phyloP scores from a whole-genome alignment of 345 rosid genomes.

The Eucalyptus fibrosa region DNA sequence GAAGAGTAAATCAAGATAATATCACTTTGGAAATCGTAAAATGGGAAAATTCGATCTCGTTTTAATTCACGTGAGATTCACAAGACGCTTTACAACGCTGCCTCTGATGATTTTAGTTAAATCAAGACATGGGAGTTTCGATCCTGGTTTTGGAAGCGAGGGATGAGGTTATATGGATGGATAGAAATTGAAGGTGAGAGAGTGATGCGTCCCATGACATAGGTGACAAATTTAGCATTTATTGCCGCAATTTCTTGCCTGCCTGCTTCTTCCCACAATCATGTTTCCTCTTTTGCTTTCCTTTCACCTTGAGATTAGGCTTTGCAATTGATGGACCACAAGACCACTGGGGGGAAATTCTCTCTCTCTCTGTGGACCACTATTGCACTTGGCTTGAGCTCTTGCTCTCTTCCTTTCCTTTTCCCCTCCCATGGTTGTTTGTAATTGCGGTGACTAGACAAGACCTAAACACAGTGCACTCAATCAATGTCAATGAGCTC shows the following conservation, averaged over 20 bases:
- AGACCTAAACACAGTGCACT: not conserved
- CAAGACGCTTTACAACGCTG: not conserved
- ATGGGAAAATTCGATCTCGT: not conserved
- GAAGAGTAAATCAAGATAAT: fast-evolving
- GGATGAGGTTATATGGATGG: not conserved
- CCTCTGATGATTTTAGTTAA: not conserved
- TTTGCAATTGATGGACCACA: not conserved
- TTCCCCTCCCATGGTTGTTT: not conserved
- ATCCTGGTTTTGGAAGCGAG: not conserved
- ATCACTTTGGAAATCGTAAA: not conserved
- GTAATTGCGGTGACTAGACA: not conserved
- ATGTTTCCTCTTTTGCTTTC: not conserved
- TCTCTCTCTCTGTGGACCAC: not conserved
- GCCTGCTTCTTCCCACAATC: not conserved
- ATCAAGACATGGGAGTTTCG: not conserved
- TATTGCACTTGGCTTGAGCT: not conserved
- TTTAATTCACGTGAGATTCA: not conserved
- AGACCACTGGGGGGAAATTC: not conserved
- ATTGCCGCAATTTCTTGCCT: not conserved
- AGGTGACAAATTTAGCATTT: not conserved
- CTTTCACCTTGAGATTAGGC: not conserved
- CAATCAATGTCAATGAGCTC: not conserved
- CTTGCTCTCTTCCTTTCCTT: not conserved
- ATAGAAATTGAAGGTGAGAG: not conserved
- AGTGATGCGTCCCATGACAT: not conserved